These are phyloP conservation scores for Boechera retrofracta DNA, from an alignment of 345 rosid genomes.

Conservation along the genomic window DNA sequence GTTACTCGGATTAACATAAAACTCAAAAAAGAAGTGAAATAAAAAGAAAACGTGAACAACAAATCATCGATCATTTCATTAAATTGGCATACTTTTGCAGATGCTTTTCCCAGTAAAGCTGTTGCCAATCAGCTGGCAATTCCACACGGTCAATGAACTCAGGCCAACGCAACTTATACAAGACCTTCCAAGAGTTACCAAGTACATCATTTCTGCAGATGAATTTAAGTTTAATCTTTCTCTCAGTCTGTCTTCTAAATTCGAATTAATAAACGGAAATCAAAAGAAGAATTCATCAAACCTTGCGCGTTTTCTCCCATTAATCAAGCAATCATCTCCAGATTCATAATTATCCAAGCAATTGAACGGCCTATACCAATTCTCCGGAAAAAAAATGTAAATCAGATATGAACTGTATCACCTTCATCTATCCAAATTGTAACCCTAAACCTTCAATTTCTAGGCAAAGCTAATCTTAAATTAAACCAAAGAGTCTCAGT, in stretches of 20 bases:
- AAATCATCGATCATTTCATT: constrained; percentile 16
- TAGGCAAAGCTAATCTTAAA: not conserved
- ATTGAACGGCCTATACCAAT: constrained; percentile 63
- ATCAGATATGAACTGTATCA: not conserved
- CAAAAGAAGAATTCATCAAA: constrained; percentile 26
- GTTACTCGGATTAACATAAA: constrained; percentile 44
- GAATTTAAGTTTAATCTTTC: not conserved
- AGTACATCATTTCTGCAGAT: constrained; percentile 55
- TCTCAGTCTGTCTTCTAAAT: not conserved
- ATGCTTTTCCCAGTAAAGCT: constrained; percentile 82
- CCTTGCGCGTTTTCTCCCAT: constrained; percentile 75
- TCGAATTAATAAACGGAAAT: not conserved
- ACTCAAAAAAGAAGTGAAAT: not conserved
- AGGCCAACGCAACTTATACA: constrained; percentile 79
- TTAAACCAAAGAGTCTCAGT: not conserved
- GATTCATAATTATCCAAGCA: constrained; percentile 53
- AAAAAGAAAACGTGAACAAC: not conserved
- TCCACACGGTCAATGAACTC: constrained; percentile 34
- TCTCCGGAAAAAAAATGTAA: not conserved
- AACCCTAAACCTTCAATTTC: not conserved
- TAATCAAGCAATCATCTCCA: constrained; percentile 42
- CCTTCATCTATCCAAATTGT: not conserved
- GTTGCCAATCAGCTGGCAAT: constrained; percentile 68
- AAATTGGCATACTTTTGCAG: constrained; percentile 59
- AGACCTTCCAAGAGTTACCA: constrained; percentile 60